Evolutionary conservation across 441 rosid genomes (phyloP).

Genomic region (Theobroma grandiflorum): DNA sequence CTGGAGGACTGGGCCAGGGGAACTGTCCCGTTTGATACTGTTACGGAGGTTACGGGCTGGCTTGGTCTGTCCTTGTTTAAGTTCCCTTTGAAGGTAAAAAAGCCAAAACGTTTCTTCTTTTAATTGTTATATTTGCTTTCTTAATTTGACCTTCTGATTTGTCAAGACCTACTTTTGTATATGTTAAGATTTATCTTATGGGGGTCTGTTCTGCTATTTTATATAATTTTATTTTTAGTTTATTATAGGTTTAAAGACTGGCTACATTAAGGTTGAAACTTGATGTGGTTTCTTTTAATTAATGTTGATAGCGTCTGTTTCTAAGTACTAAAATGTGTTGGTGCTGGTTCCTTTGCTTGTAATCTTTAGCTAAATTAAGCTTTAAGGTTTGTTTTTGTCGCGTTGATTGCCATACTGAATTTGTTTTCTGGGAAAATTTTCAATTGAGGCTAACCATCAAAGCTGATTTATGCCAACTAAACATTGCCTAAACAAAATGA

Average conservation of each 20-base stretch:
- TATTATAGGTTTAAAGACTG: background rate
- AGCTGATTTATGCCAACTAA: background rate
- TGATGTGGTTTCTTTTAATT: background rate
- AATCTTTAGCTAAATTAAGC: background rate
- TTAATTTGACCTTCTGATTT: background rate
- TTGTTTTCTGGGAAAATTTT: background rate
- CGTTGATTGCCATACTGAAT: background rate
- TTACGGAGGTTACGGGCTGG: constrained; percentile 54
- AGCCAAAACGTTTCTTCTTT: background rate
- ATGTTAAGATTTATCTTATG: background rate
- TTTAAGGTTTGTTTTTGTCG: background rate
- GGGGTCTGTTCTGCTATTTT: background rate
- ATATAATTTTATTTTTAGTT: too few species aligned
- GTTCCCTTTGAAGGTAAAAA: constrained; percentile 58
- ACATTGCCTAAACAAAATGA: background rate
- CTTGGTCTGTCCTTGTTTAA: constrained; percentile 54
- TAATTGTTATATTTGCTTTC: background rate
- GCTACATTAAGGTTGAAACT: background rate
- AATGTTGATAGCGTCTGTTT: background rate
- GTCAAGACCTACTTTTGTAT: background rate
- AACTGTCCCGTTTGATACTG: constrained; percentile 59
- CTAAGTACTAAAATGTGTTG: background rate
- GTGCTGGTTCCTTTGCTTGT: background rate
- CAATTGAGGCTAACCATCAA: background rate
- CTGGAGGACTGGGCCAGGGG: constrained; percentile 68